Percentiles rank a stretch among this genome's conserved stretches.
Evolutionary conservation across 345 rosid genomes (phyloP).

Genomic region (Hibiscus mutabilis): DNA sequence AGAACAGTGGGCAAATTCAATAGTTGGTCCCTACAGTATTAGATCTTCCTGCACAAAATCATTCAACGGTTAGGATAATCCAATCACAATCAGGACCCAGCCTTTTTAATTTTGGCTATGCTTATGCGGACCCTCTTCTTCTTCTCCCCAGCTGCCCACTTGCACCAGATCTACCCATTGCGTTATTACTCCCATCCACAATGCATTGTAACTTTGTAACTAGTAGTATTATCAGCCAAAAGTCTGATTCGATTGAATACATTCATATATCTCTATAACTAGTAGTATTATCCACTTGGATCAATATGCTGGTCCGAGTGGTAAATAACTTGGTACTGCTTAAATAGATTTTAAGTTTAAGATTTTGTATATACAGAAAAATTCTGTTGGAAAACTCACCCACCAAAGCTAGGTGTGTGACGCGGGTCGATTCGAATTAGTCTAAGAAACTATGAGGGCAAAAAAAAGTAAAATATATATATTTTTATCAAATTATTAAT

Average conservation of each 20-base stretch:
- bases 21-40: slow-evolving; percentile 4
- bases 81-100: slow-evolving; percentile 1
- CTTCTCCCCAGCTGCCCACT: background rate
- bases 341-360: too few relatives aligned
- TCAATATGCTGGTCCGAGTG: too few relatives aligned
- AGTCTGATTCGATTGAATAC: background rate
- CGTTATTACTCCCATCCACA: background rate
- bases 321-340: too few relatives aligned
- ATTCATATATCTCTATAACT: background rate
- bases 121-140: background rate
- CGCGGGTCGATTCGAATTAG: too few relatives aligned
- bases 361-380: too few relatives aligned
- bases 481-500: too few relatives aligned
- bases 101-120: background rate
- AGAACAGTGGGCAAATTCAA: background rate
- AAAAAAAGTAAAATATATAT: too few relatives aligned
- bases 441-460: too few relatives aligned
- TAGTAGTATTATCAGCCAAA: too few relatives aligned
- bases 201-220: background rate
- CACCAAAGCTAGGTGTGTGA: too few relatives aligned
- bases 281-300: too few relatives aligned
- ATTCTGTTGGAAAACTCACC: too few relatives aligned
- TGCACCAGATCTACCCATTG: slow-evolving; percentile 5
- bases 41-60: slow-evolving; percentile 13
- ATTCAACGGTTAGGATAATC: slow-evolving; percentile 11